phyloP scores from a whole-genome alignment of 2,329 filamentous ascomycete species.

The Tolypocladium album region DNA sequence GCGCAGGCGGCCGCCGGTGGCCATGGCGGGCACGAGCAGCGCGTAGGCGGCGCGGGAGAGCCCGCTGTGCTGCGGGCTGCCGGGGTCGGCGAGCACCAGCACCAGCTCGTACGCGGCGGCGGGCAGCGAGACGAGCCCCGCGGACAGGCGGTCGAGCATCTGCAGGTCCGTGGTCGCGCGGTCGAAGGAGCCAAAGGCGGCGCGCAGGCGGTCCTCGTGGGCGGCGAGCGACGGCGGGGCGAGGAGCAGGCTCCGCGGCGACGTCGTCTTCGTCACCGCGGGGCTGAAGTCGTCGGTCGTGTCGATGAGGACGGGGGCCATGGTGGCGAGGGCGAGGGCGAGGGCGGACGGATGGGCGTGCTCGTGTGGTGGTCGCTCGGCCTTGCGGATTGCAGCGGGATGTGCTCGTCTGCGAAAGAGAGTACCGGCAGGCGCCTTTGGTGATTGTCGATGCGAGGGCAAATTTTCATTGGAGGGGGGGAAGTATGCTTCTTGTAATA shows the following conservation, averaged over 20 bases:
- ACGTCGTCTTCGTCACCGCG: slow-evolving; percentile 6
- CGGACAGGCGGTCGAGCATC: slow-evolving; percentile 89
- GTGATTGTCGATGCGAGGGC: background rate
- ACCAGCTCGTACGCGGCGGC: slow-evolving; percentile 71
- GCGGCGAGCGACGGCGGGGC: slow-evolving; percentile 84
- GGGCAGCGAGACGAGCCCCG: slow-evolving; percentile 70
- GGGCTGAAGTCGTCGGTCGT: slow-evolving; percentile 41
- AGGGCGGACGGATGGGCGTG: background rate
- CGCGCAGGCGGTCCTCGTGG: slow-evolving; percentile 66
- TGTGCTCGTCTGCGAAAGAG: background rate
- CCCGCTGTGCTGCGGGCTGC: slow-evolving; percentile 40
- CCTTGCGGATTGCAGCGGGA: background rate
- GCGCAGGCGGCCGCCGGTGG: slow-evolving; percentile 54
- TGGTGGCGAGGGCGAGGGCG: slow-evolving; percentile 14
- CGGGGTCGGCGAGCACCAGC: slow-evolving; percentile 66
- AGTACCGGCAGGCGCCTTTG: background rate
- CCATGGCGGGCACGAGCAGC: slow-evolving; percentile 59
- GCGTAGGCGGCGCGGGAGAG: slow-evolving; percentile 58
- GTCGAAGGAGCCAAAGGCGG: slow-evolving; percentile 62
- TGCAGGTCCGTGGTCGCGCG: slow-evolving; percentile 76
- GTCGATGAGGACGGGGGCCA: slow-evolving; percentile 47
- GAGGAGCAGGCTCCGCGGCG: slow-evolving; percentile 61
- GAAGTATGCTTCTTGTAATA: background rate
- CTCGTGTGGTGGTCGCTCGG: background rate
- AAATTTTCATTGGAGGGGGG: background rate